phyloP scores from a whole-genome alignment of 306 rosid genomes.

The Vigna reflexopilosa region DNA sequence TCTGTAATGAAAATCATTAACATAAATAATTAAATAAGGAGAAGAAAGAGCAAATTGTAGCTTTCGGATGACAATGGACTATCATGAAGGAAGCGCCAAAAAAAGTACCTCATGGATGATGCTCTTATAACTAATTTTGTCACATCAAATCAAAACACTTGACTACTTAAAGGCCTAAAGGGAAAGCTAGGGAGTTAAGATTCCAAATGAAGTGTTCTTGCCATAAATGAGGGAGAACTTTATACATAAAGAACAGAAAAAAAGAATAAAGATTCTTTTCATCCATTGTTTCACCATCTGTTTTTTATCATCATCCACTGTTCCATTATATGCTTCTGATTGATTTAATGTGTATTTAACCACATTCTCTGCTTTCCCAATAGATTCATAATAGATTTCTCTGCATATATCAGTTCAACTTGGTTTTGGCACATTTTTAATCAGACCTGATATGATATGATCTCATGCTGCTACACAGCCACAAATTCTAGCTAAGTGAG shows the following conservation, averaged over 20 bases:
- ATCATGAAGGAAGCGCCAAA: conserved; percentile 42
- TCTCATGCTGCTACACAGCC: background rate
- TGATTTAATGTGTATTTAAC: background rate
- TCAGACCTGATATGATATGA: background rate
- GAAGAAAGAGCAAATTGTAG: conserved; percentile 35
- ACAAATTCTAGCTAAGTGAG: background rate
- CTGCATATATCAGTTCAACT: background rate
- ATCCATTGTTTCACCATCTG: background rate
- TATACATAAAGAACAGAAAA: conserved; percentile 8
- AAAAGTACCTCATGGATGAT: conserved; percentile 45
- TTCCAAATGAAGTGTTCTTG: conserved; percentile 48
- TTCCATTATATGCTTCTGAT: background rate
- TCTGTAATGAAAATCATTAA: conserved; percentile 49
- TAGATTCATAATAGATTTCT: background rate
- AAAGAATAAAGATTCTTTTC: conserved; percentile 21
- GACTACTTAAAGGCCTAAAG: conserved; percentile 46
- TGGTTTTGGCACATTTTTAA: background rate
- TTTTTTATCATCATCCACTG: background rate
- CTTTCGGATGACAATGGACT: conserved; percentile 50
- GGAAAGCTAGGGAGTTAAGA: conserved; percentile 47
- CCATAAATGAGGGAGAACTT: conserved; percentile 20
- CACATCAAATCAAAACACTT: conserved; percentile 50
- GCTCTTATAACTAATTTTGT: conserved; percentile 51
- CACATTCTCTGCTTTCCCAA: too few relatives aligned
- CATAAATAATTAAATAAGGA: conserved; percentile 27